Percentiles rank a stretch among this genome's conserved stretches.
These are phyloP conservation scores for Onygena corvina DNA, from an alignment of 2,329 filamentous ascomycete genomes.

Conservation along the genomic window DNA sequence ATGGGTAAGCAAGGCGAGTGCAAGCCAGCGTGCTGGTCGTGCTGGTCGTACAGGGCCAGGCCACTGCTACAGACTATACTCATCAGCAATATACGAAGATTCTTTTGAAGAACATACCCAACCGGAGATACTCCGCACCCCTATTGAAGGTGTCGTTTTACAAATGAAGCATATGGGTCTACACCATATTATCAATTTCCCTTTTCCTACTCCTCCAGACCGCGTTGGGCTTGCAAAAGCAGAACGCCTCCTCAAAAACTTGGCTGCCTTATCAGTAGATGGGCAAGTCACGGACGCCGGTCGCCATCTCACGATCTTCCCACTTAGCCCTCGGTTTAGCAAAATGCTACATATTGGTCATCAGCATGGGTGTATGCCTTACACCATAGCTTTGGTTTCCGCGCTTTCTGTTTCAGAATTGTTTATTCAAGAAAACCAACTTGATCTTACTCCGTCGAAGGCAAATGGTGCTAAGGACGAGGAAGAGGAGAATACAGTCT, in stretches of 20 bases:
- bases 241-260: constrained; percentile 72
- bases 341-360: constrained; percentile 86
- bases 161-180: constrained; percentile 93
- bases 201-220: constrained; percentile 85
- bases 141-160: constrained; percentile 82
- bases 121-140: constrained; percentile 80
- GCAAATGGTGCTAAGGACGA: constrained; percentile 24
- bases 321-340: constrained; percentile 77
- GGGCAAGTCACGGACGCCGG: constrained; percentile 71
- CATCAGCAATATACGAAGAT: constrained; percentile 77
- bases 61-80: constrained; percentile 91
- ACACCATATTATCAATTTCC: constrained; percentile 82
- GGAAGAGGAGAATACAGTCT: constrained; percentile 33
- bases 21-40: constrained; percentile 80
- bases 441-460: constrained; percentile 46
- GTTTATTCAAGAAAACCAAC: constrained; percentile 70
- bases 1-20: constrained; percentile 96
- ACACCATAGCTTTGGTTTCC: constrained; percentile 79
- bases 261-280: constrained; percentile 61
- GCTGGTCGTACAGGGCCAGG: constrained; percentile 90
- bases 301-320: constrained; percentile 73
- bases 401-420: constrained; percentile 79
- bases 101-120: constrained; percentile 78
- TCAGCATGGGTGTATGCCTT: constrained; percentile 66
- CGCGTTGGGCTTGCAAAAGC: constrained; percentile 64